A percentile compares a stretch with the other conserved stretches of the same genome.
phyloP scores from a whole-genome alignment of 208 protist genomes.

The Acanthamoeba castellanii region DNA sequence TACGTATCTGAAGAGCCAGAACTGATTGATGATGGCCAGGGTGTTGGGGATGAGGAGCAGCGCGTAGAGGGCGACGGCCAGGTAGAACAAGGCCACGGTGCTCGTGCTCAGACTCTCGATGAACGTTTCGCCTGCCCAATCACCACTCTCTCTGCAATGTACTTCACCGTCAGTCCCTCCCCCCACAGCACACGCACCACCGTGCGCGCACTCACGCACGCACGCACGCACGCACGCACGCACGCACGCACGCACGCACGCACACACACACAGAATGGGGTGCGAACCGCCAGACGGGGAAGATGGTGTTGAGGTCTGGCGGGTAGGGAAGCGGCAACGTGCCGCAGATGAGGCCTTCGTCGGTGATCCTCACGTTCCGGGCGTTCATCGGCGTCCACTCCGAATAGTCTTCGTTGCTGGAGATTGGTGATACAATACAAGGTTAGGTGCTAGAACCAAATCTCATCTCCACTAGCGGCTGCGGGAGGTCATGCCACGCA shows the following conservation, averaged over 20 bases:
- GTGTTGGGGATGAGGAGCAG: conserved; percentile 43
- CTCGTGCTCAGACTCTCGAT: conserved; percentile 30
- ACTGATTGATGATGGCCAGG: conserved; percentile 54
- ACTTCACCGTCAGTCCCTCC: background rate
- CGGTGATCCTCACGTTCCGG: background rate
- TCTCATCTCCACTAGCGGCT: too few species aligned
- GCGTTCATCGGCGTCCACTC: conserved; percentile 54
- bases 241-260: too few species aligned
- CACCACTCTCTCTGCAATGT: background rate
- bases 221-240: too few species aligned
- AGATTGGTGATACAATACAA: too few species aligned
- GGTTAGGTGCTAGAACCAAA: too few species aligned
- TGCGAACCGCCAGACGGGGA: background rate
- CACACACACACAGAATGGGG: background rate
- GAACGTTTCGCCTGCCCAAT: conserved; percentile 11
- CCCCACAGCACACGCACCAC: background rate
- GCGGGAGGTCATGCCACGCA: background rate
- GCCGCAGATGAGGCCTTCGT: background rate
- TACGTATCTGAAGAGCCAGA: conserved; percentile 50
- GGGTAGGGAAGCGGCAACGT: background rate
- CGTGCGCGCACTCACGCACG: too few species aligned
- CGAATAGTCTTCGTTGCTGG: conserved; percentile 37
- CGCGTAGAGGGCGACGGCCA: conserved; percentile 22
- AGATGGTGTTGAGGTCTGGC: conserved; percentile 24
- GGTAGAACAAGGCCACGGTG: conserved; percentile 49